Percentiles rank a stretch among this genome's conserved stretches.
These are phyloP conservation scores for Kalmanozyma brasiliensis DNA, from an alignment of 1,284 basidiomycete genomes.

Conservation along the genomic window DNA sequence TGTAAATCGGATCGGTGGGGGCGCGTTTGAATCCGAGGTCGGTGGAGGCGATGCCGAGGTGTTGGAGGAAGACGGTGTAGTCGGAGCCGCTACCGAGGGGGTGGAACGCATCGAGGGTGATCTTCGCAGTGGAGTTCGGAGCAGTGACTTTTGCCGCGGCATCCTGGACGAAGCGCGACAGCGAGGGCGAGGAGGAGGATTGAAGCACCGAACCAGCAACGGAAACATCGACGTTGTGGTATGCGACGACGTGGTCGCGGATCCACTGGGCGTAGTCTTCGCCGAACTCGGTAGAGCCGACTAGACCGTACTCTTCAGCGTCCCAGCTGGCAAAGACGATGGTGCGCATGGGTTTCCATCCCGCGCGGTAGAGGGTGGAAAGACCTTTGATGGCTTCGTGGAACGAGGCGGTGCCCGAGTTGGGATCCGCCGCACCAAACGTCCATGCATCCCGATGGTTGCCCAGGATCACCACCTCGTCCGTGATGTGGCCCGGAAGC, in stretches of 20 bases:
- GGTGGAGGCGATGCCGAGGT: conserved; percentile 68
- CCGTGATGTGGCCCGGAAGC: conserved; percentile 85
- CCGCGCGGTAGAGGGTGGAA: conserved; percentile 76
- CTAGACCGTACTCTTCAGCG: conserved; percentile 89
- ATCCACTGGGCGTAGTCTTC: conserved; percentile 90
- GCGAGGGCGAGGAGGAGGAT: conserved; percentile 76
- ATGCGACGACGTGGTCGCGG: conserved; percentile 80
- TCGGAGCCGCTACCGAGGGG: conserved; percentile 73
- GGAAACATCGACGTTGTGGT: conserved; percentile 83
- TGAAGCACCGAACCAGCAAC: conserved; percentile 76
- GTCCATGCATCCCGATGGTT: conserved; percentile 67
- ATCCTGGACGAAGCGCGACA: conserved; percentile 78
- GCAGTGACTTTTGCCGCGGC: conserved; percentile 75
- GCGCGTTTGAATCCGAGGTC: conserved; percentile 67
- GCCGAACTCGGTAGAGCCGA: conserved; percentile 87
- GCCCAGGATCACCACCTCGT: conserved; percentile 84
- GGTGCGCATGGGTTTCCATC: conserved; percentile 89
- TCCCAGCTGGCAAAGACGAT: conserved; percentile 92
- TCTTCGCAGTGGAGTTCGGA: conserved; percentile 32
- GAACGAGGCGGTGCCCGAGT: conserved; percentile 85
- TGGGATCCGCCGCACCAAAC: conserved; percentile 79
- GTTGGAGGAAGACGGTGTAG: conserved; percentile 78
- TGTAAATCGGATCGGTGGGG: conserved; percentile 49
- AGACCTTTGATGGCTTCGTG: conserved; percentile 86
- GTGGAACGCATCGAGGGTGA: conserved; percentile 24